Evolutionary conservation across 495 filamentous ascomycete genomes (phyloP), one percentile per base, ranked within the genome.

Genomic region (Neurospora sp.): DNA sequence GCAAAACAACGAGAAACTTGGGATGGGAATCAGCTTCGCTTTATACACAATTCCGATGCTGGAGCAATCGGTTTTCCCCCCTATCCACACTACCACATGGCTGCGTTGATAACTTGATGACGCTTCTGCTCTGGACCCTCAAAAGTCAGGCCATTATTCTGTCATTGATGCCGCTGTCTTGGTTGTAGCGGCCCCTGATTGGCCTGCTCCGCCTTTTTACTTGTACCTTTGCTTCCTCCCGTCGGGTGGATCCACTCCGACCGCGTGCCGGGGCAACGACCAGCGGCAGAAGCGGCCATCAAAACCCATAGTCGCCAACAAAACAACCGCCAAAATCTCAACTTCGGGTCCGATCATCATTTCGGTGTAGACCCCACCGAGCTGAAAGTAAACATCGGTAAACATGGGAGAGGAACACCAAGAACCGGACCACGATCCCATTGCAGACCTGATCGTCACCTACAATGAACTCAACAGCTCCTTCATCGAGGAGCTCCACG

Each of bases 381-480:
- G 42, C 69, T 37, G 18, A 42, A 49, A 37, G 23, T 70, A 39
- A n/a, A 38, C 69, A 70, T 39, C 10, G 39, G 23, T 70, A 39
- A 70, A n/a, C 23, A 70, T 18, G 39, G 76, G 70, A 71, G 79
- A 69, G 20, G 69, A 70, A 27, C 10, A 70, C 37, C 38, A 70
- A 10, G 54, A 10, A 39, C n/a, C 69, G 12, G 54, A 14, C 40
- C 69, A 71, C 62, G 82, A 84, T 66, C 77, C 85, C 12, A 80
- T 90, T 70, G 78, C 77, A 70, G 88, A 88, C 70, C 85, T 93
- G 38, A 84, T 93, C 72, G 84, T 79, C 1, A 86, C 84, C 44
- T 93, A 93, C 82, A 86, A 91, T 76, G 91, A 92, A 73, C 84
- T 94, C 62, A 94, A 94, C 78, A 77, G 82, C 46, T 73, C 82